Evolutionary conservation across 2,329 filamentous ascomycete species (phyloP).

Genomic region (Pyrenophora tritici-repentis): DNA sequence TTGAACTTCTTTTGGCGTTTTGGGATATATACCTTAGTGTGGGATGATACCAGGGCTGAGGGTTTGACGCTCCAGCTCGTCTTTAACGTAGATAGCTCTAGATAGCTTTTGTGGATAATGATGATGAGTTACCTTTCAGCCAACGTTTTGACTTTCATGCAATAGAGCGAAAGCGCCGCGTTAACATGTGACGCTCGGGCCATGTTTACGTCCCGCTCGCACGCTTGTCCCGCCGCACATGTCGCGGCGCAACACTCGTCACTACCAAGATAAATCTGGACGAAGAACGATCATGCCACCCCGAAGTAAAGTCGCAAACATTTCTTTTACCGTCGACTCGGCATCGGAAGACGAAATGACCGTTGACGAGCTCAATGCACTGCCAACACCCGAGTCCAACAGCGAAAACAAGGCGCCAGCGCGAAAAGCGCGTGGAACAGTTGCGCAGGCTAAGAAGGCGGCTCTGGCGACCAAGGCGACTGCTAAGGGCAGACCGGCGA

Average conservation of each 20-base stretch:
- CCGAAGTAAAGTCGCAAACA: constrained; percentile 36
- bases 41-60: constrained; percentile 14
- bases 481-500: constrained; percentile 42
- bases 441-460: constrained; percentile 30
- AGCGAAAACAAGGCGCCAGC: constrained; percentile 46
- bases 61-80: background rate
- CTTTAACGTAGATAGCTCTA: constrained; percentile 1
- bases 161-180: background rate
- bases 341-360: constrained; percentile 50
- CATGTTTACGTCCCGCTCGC: constrained; percentile 12
- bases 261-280: background rate
- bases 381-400: constrained; percentile 49
- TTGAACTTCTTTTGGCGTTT: constrained; percentile 7
- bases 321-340: constrained; percentile 49
- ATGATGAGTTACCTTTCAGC: background rate
- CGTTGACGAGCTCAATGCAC: constrained; percentile 40
- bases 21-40: constrained; percentile 7
- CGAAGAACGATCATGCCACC: constrained; percentile 35
- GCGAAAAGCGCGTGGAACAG: constrained; percentile 43
- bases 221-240: constrained; percentile 10
- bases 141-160: too few relatives aligned
- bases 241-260: constrained; percentile 5
- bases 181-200: constrained; percentile 7
- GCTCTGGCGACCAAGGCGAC: constrained; percentile 37
- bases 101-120: constrained; percentile 10